Conservation (phyloP, 2,329 filamentous ascomycete genomes). For the Laburnicola sp. region DNA sequence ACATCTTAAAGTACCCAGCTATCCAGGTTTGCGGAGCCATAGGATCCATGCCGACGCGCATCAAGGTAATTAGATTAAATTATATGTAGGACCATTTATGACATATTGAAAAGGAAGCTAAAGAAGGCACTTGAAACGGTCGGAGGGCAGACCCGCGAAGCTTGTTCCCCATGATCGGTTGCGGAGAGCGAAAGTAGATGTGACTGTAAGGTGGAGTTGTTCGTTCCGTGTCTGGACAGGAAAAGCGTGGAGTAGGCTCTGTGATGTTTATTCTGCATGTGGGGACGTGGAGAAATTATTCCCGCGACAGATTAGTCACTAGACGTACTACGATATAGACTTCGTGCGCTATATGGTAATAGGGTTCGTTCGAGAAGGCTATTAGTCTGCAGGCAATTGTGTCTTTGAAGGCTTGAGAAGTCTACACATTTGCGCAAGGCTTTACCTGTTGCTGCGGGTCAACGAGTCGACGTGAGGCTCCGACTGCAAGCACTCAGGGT, state of each 20-base stretch:
- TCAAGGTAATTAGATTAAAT: conserved; percentile 34
- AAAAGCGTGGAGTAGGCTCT: conserved; percentile 8
- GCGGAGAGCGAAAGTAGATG: neutral
- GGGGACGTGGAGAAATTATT: conserved; percentile 8
- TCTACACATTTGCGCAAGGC: no score
- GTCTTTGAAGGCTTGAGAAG: no score
- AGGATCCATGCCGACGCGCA: conserved; percentile 19
- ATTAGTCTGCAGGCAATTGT: no score
- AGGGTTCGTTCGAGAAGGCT: neutral
- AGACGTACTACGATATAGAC: no score
- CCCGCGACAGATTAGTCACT: neutral
- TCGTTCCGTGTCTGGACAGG: conserved; percentile 21
- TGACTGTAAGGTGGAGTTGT: conserved; percentile 4
- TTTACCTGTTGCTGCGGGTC: no score
- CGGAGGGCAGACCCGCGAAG: conserved; percentile 26
- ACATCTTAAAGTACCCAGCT: conserved; percentile 16
- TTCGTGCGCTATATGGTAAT: no score
- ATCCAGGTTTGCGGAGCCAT: conserved; percentile 20
- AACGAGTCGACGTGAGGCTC: no score
- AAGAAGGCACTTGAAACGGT: conserved; percentile 12
- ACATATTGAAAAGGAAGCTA: conserved; percentile 13
- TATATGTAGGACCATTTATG: conserved; percentile 18
- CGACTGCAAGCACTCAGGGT: no score
- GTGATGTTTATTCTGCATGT: neutral
- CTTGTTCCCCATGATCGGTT: conserved; percentile 1